Base-by-base conservation (phyloP, 2,329 filamentous ascomycete genomes). In the Neocatenulostroma microsporum region DNA sequence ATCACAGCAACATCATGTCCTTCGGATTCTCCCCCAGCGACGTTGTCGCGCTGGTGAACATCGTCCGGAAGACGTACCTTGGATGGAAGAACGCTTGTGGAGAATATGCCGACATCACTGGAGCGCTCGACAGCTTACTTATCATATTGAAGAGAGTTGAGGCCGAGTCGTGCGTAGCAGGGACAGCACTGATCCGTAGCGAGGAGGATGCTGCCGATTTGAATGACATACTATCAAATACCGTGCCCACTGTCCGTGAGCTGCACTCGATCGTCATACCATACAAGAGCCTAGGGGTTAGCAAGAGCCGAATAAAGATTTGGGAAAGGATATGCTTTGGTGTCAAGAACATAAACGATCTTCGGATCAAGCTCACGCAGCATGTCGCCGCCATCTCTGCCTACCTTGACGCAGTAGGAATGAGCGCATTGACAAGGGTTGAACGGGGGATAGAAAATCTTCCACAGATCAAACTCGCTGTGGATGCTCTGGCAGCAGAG, bases 81-180 rank as follows among this genome's bases (percentile, higher is more conserved):
- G 36, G 36, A 19, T 39, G 39, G 39, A 34, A 30, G 18, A 13
- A 10, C 5, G 39, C 39, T 14, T 42, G 39, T 24, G 39, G 39
- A 9, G 36, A 38, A 7, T 42, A 39, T 29, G 31, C 35, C 10
- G 39, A 42, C 13, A 29, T 39, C 7, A 39, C 39, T 3, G 18
- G 20, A 12, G 25, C 24, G 3, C 31, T 42, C 4, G 30, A 42
- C 14, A 19, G 18, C 13, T 21, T 42, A 4, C 31, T 34, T 15
- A 27, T 30, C 11, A 10, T 39, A 11, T 21, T 33, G 11, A 5
- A 20, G 12, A 4, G 34, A 3, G 19, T 37, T 4, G n/a, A 41
- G 25, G 15, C 10, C 23, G 39, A 36, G 18, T 18, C 39, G 3
- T 10, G 20, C 4, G 21, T 33, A 14, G 8, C 27, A 23, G 18